Conservation (phyloP, 345 rosid genomes). For the Sonneratia alba region DNA sequence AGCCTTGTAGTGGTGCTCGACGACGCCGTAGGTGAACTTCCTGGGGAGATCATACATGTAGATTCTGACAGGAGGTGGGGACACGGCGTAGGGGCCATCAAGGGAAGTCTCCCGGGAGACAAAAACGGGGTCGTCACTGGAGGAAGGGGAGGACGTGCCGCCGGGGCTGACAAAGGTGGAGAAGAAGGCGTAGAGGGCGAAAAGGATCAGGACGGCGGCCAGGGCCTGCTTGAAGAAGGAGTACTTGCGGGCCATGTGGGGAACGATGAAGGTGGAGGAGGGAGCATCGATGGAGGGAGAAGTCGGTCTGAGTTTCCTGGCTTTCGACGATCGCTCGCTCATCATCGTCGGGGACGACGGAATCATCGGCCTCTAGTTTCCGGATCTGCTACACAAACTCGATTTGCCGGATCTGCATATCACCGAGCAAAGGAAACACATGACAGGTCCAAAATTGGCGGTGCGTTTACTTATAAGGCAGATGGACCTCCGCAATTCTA, state of each 20-base stretch:
- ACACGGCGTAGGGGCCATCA: neutral
- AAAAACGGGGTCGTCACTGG: constrained; percentile 21
- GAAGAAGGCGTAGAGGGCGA: constrained; percentile 57
- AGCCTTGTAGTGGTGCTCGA: constrained; percentile 63
- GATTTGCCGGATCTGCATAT: too few species aligned
- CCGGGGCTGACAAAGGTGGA: constrained; percentile 45
- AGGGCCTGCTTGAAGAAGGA: constrained; percentile 55
- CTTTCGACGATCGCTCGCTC: constrained; percentile 16
- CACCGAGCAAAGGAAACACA: too few species aligned
- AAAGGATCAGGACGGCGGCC: constrained; percentile 30
- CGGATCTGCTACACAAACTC: too few species aligned
- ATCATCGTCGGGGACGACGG: neutral
- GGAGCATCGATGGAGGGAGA: constrained; percentile 8
- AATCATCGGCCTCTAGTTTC: neutral
- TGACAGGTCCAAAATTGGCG: too few species aligned
- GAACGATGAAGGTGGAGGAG: constrained; percentile 3
- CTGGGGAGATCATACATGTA: constrained; percentile 82
- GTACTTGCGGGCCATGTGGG: constrained; percentile 68
- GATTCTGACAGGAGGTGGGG: constrained; percentile 21
- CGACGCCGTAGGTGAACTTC: constrained; percentile 67
- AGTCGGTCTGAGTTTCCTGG: constrained; percentile 8
- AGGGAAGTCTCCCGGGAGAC: constrained; percentile 3
- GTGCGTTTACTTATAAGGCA: too few species aligned
- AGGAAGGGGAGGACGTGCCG: constrained; percentile 13
- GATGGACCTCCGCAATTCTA: too few species aligned